A percentile compares a stretch with the other conserved stretches of the same genome.
phyloP scores from a whole-genome alignment of 805 yeast genomes.

The Ogataea philodendri region DNA sequence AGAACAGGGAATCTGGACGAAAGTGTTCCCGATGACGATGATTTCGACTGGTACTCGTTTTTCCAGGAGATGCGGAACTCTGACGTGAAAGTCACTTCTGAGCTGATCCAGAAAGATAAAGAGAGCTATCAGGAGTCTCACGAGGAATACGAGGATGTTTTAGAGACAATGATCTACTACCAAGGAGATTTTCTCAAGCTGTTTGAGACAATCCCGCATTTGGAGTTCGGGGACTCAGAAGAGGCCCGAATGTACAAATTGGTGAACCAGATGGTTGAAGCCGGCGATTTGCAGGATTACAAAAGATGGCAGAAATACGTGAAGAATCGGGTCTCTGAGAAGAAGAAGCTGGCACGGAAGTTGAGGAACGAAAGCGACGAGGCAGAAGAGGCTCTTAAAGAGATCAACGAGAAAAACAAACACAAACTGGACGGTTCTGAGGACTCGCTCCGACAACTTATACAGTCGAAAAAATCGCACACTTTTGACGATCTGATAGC shows the following conservation, averaged over 20 bases:
- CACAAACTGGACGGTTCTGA: slow-evolving; percentile 32
- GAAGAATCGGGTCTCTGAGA: slow-evolving; percentile 46
- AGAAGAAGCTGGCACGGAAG: slow-evolving; percentile 46
- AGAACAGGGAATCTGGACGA: slow-evolving; percentile 63
- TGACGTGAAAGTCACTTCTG: slow-evolving; percentile 51
- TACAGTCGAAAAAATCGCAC: slow-evolving; percentile 46
- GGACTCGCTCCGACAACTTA: slow-evolving; percentile 45
- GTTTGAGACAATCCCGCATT: slow-evolving; percentile 76
- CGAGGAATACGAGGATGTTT: slow-evolving; percentile 63
- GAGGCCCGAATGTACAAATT: slow-evolving; percentile 59
- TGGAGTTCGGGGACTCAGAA: slow-evolving; percentile 57
- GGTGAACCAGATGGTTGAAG: slow-evolving; percentile 44
- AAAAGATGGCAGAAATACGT: slow-evolving; percentile 42
- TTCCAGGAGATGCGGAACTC: slow-evolving; percentile 44
- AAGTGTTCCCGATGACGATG: slow-evolving; percentile 32
- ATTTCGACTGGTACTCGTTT: slow-evolving; percentile 58
- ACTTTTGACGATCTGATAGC: slow-evolving; percentile 46
- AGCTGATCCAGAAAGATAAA: slow-evolving; percentile 68
- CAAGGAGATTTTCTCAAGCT: slow-evolving; percentile 65
- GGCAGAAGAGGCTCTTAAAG: slow-evolving; percentile 49
- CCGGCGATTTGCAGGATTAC: slow-evolving; percentile 33
- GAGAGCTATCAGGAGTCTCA: slow-evolving; percentile 56
- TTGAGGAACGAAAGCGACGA: slow-evolving; percentile 65
- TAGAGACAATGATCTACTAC: slow-evolving; percentile 49
- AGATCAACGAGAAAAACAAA: slow-evolving; percentile 35